Percentiles rank a stretch among this genome's conserved stretches.
These are phyloP conservation scores for Brachypodium distachyon DNA, from an alignment of 202 grass and related monocot species.

Conservation along the genomic window DNA sequence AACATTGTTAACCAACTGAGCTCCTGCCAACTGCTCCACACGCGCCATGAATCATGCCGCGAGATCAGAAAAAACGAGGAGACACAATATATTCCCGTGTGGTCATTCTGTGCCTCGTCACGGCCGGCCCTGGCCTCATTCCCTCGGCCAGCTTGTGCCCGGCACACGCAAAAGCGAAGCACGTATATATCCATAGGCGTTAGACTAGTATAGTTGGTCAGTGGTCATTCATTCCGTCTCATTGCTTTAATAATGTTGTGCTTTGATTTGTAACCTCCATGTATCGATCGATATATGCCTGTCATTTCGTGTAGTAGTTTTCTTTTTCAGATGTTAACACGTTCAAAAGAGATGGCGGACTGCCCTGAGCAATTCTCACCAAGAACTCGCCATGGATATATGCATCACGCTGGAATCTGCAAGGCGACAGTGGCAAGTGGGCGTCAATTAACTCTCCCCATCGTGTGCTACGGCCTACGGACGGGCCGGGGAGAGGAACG, in stretches of 20 bases:
- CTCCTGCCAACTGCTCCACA: slow-evolving; percentile 11
- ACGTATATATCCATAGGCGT: background rate
- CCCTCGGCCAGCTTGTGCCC: slow-evolving; percentile 2
- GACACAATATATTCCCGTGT: background rate
- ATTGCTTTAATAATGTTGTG: background rate
- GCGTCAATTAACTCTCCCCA: slow-evolving; percentile 19
- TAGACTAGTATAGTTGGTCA: background rate
- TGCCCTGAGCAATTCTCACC: background rate
- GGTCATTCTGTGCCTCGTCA: background rate
- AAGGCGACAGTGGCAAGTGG: slow-evolving; percentile 3
- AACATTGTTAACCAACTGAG: background rate
- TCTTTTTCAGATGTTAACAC: background rate
- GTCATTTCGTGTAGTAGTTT: too few relatives aligned
- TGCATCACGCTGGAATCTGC: background rate
- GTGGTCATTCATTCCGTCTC: background rate
- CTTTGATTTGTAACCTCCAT: background rate
- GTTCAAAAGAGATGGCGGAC: too few relatives aligned
- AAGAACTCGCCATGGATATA: background rate
- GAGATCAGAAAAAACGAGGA: background rate
- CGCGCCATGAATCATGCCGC: slow-evolving; percentile 26
- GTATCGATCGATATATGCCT: too few relatives aligned
- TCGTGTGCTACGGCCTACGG: background rate
- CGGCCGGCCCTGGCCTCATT: background rate
- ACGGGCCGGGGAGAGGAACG: background rate
- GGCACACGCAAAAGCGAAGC: slow-evolving; percentile 21